Conservation (phyloP, 768 basidiomycete species). For the Rossbeevera mucosa region DNA sequence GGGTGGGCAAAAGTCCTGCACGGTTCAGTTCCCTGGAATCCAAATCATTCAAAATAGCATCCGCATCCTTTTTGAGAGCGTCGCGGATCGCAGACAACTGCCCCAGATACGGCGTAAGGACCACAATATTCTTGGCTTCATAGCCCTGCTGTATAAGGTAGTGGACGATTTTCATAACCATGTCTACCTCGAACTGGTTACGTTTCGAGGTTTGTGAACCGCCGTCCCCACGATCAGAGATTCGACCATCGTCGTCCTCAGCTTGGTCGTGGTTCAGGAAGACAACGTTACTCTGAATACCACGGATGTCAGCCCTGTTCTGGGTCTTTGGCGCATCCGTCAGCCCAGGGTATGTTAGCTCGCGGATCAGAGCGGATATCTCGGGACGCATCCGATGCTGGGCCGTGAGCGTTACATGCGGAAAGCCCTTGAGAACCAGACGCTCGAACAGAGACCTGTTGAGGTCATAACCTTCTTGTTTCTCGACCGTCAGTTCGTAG, state of each 20-base stretch:
- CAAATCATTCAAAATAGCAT: constrained; percentile 59
- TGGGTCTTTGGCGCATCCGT: constrained; percentile 48
- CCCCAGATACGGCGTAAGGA: constrained; percentile 68
- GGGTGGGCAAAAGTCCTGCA: constrained; percentile 47
- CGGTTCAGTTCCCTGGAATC: constrained; percentile 54
- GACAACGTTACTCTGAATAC: constrained; percentile 53
- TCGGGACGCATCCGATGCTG: constrained; percentile 78
- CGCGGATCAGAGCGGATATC: constrained; percentile 57
- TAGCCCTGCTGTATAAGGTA: constrained; percentile 71
- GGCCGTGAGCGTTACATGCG: constrained; percentile 48
- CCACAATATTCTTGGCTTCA: constrained; percentile 51
- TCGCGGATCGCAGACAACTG: constrained; percentile 52
- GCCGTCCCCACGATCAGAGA: constrained; percentile 45
- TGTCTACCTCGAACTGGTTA: constrained; percentile 54
- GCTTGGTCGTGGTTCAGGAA: constrained; percentile 55
- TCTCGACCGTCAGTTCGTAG: constrained; percentile 62
- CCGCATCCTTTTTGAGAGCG: constrained; percentile 41
- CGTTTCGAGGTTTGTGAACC: constrained; percentile 53
- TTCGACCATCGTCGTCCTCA: constrained; percentile 44
- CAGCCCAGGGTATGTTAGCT: constrained; percentile 63
- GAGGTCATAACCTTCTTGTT: constrained; percentile 61
- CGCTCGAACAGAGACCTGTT: constrained; percentile 69
- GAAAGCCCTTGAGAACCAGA: constrained; percentile 56
- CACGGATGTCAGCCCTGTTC: constrained; percentile 48
- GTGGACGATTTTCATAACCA: constrained; percentile 61